Conservation (phyloP, 2,329 filamentous ascomycete species). For the Epichloe elymi region DNA sequence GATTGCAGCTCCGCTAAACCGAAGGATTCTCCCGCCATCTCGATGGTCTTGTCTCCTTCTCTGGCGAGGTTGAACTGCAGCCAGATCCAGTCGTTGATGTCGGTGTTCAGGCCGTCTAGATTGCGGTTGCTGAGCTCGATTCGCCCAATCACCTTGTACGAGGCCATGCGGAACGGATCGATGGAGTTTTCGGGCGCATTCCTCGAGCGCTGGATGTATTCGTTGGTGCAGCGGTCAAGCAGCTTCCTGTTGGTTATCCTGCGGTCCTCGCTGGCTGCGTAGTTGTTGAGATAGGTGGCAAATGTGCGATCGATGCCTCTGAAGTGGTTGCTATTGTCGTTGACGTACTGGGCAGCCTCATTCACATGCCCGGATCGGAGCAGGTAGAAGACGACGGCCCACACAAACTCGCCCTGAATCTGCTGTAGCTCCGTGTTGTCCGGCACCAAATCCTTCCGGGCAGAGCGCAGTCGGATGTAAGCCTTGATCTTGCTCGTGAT, state of each 20-base stretch:
- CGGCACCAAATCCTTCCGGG: slow-evolving; percentile 70
- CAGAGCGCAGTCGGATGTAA: slow-evolving; percentile 70
- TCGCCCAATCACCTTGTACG: slow-evolving; percentile 92
- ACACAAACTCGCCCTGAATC: slow-evolving; percentile 72
- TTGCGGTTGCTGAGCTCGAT: slow-evolving; percentile 53
- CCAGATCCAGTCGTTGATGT: slow-evolving; percentile 61
- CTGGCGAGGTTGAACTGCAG: slow-evolving; percentile 57
- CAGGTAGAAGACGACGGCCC: slow-evolving; percentile 89
- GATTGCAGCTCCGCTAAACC: slow-evolving; percentile 57
- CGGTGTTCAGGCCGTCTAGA: slow-evolving; percentile 48
- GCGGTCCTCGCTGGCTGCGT: slow-evolving; percentile 62
- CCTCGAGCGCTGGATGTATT: slow-evolving; percentile 74
- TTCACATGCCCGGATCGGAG: slow-evolving; percentile 71
- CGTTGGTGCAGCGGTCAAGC: slow-evolving; percentile 77
- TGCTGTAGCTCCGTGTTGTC: slow-evolving; percentile 72
- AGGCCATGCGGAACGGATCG: slow-evolving; percentile 92
- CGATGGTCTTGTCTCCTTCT: slow-evolving; percentile 48
- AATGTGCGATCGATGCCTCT: slow-evolving; percentile 85
- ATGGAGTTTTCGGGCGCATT: slow-evolving; percentile 77
- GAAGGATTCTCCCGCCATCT: slow-evolving; percentile 54
- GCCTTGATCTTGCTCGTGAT: slow-evolving; percentile 83
- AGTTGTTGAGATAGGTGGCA: slow-evolving; percentile 73
- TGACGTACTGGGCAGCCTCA: slow-evolving; percentile 80
- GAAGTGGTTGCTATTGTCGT: slow-evolving; percentile 66
- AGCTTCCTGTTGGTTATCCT: slow-evolving; percentile 60